Percentiles rank a stretch among this genome's conserved stretches.
These are phyloP conservation scores for Penicillium concentricum DNA, from an alignment of 2,329 filamentous ascomycete species.

Conservation along the genomic window DNA sequence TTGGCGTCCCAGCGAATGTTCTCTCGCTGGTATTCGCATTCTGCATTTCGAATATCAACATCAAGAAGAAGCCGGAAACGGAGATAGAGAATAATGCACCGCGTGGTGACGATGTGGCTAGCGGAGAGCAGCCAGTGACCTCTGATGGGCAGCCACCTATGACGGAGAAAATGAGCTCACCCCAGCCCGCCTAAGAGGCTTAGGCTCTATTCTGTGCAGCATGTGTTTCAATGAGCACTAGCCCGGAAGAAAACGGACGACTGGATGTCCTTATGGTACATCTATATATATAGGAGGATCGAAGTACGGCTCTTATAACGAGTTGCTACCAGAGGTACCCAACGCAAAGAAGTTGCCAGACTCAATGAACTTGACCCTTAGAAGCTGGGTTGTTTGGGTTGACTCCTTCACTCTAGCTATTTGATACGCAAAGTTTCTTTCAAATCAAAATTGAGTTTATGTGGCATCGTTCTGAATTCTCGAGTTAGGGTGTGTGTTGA, in stretches of 20 bases:
- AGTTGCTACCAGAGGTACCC: background rate
- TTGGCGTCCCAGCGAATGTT: background rate
- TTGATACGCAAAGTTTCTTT: no score
- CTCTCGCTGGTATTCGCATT: background rate
- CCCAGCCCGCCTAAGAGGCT: background rate
- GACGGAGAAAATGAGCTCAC: background rate
- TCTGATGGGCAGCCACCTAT: background rate
- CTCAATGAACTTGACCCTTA: no score
- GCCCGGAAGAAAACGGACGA: background rate
- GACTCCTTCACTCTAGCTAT: no score
- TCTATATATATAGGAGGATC: background rate
- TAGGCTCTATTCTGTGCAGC: background rate
- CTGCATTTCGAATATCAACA: background rate
- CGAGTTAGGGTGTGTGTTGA: no score
- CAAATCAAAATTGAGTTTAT: no score
- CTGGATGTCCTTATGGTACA: background rate
- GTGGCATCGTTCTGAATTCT: no score
- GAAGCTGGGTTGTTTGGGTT: no score
- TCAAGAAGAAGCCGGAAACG: background rate
- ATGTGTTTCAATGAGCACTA: background rate
- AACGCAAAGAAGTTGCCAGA: no score
- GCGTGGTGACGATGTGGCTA: background rate
- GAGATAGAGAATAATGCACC: background rate
- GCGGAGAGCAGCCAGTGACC: background rate
- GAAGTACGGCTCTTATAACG: background rate